Evolutionary conservation across 176 grass and related monocot species (phyloP), one percentile per base, ranked within the genome.

Genomic region (Puya raimondii): DNA sequence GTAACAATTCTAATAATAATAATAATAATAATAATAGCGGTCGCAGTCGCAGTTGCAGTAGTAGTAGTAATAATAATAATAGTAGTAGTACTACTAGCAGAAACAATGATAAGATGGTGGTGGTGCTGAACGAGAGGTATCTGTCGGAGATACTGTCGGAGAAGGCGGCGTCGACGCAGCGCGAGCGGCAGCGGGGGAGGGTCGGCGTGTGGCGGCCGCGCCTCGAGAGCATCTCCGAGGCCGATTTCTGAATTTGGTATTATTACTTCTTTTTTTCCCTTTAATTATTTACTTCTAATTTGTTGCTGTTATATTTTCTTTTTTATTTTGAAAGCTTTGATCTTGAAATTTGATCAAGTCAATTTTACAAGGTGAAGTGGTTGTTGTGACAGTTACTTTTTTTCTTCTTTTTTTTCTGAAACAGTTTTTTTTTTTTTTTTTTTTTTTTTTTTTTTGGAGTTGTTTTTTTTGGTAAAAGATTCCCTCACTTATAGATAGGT

Each of bases 171-270:
- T 84, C 89, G 70, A 77, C 87, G 21, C 79, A 79, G 49, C 71
- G 82, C 69, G 89, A 88, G 2, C 72, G 84, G 72, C 84, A 82
- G 87, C 84, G 85, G 52, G 87, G 90, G 33, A 85, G 94, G 57
- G 80, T 91, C 54, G 87, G 82, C 11, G 95, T 99, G 48, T 99
- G 95, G 95, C 86, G 90, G 21, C 88, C 93, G 66, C 93, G 90
- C 82, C 77, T 96, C 48, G 93, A 96, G 80, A 96, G 93, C 81
- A 96, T 96, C 81, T 91, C 86, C 68, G 93, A 96, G 81, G 81
- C 82, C 76, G 92, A 89, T 80, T 86, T 96, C 72, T 96, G 87
- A 96, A 75, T 70, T 84, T 77, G 33, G 64, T n/a, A 47, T 20
- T 61, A 15, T 52, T 73, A 78, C 64, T 71, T 71, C 82, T 80